These are phyloP conservation scores for Vigna reflexopilosa DNA, from an alignment of 306 rosid species.

Conservation along the genomic window DNA sequence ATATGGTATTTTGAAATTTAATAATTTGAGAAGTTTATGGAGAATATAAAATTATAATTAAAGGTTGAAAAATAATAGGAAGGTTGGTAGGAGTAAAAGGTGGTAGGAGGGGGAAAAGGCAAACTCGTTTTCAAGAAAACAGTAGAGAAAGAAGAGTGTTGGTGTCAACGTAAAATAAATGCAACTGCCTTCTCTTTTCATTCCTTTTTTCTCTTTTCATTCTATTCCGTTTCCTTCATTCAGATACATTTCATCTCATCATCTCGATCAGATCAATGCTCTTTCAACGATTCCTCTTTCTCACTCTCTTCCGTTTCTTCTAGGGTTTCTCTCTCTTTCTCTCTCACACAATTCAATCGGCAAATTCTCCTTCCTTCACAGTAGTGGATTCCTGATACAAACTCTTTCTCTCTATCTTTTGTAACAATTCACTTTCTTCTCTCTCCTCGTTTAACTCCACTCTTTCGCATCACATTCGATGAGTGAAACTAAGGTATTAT, in stretches of 20 bases:
- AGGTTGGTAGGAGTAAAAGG: constrained; percentile 23
- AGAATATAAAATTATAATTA: too few relatives aligned
- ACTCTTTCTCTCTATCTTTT: not conserved
- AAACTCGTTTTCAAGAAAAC: constrained; percentile 43
- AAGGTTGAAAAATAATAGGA: not conserved
- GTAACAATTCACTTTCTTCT: not conserved
- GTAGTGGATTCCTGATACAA: not conserved
- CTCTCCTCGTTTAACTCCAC: not conserved
- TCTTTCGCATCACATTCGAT: not conserved
- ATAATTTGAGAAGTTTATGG: too few relatives aligned
- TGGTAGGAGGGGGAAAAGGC: constrained; percentile 44
- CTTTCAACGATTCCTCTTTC: constrained; percentile 49
- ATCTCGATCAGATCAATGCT: constrained; percentile 51
- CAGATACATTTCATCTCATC: not conserved
- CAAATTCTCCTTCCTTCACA: too few relatives aligned
- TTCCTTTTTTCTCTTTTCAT: too few relatives aligned
- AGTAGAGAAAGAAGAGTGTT: constrained; percentile 29
- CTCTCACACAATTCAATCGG: not conserved
- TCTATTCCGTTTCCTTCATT: too few relatives aligned
- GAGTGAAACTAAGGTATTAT: constrained; percentile 33
- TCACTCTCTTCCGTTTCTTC: constrained; percentile 55
- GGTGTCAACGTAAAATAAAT: constrained; percentile 47
- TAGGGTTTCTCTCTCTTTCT: constrained; percentile 46
- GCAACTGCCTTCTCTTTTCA: constrained; percentile 45
- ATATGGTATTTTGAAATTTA: too few relatives aligned